Conservation (phyloP, 305 asterid genomes). For the Fraxinus baroniana region DNA sequence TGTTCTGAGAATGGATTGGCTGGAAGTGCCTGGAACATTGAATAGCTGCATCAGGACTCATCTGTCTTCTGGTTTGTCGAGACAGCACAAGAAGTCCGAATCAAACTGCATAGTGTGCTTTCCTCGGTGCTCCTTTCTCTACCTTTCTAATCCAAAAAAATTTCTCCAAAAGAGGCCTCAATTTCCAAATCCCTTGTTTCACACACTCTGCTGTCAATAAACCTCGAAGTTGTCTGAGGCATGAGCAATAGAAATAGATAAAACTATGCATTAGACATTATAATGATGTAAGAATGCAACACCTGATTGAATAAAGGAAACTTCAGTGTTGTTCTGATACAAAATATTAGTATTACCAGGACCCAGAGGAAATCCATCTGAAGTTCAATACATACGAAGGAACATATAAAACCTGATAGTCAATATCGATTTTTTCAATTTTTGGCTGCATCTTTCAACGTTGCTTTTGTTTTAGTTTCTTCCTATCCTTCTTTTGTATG, state of each 20-base stretch:
- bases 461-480: too few relatives aligned
- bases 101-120: neutral
- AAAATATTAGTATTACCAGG: neutral
- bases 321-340: neutral
- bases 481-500: too few relatives aligned
- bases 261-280: neutral
- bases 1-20: neutral
- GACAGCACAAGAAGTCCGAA: neutral
- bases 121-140: too few relatives aligned
- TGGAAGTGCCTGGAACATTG: neutral
- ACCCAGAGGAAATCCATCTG: neutral
- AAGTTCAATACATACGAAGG: neutral
- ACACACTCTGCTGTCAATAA: too few relatives aligned
- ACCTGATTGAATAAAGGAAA: neutral
- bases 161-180: too few relatives aligned
- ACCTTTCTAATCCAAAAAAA: neutral
- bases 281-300: neutral
- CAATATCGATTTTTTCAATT: too few relatives aligned
- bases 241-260: neutral
- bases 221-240: too few relatives aligned
- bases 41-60: neutral
- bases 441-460: too few relatives aligned
- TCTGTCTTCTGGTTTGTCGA: neutral
- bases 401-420: too few relatives aligned
- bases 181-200: too few relatives aligned